Base-by-base conservation (phyloP, 2,329 filamentous ascomycete species). In the Trichophyton benhamiae region DNA sequence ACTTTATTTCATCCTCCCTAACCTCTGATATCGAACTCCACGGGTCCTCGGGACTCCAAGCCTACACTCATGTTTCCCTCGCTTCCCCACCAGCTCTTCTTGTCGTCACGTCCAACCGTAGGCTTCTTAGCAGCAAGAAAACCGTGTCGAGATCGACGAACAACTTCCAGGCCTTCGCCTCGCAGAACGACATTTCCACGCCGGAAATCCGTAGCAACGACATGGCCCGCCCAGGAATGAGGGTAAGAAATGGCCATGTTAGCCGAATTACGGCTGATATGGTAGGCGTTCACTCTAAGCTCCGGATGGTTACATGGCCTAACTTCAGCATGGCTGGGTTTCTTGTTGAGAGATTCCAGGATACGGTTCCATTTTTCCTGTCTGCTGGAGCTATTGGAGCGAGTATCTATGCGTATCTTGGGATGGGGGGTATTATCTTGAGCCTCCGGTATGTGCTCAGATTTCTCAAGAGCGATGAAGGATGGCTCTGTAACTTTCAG, bases 231-330 rank as follows among this genome's bases (percentile, higher is more conserved):
- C 72, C 72, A 74, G 8, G 66, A 66, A 15, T 20, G 57, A 9
- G 72, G 71, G 60, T 74, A 73, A 1, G 60, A 48, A 42, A 72
- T 63, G 8, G 62, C 59, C 48, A 72, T 61, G 44, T 64, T 65
- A 1, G 70, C 71, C 6, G 67, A 65, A 11, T 65, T 64, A 6
- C 57, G 57, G 17, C 63, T 64, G 8, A 52, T 60, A 52, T 72
- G 70, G 11, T 60, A 60, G 11, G 66, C 63, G 17, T 58, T 62
- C 44, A 61, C 60, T 15, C 20, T 49, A 27, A 49, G 20, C 15
- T 25, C 44, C 2, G 58, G 38, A n/a, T 13, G 27, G 33, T 20
- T 15, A 30, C 27, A 36, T 6, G 25, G 5, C 20, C 27, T 49
- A 17, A 8, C 3, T 11, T 17, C 42, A 6, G 33, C n/a, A 30